A percentile compares a stretch with the other conserved stretches of the same genome.
Conservation (phyloP, 768 basidiomycete species). For the Rhodotorula toruloides region DNA sequence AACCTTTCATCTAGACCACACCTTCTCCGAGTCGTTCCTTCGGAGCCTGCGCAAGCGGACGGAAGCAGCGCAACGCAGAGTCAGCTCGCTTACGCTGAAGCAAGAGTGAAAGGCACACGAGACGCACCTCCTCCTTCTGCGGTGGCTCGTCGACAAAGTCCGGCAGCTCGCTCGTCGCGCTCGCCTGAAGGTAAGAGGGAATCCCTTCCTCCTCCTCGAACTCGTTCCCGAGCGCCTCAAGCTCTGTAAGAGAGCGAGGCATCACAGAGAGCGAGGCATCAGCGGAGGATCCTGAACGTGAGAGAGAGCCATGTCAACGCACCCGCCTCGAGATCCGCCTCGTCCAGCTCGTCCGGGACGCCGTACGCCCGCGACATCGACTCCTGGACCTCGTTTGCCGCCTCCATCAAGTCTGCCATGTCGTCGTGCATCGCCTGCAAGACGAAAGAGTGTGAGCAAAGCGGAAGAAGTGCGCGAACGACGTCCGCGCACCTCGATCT, state of each 20-base stretch:
- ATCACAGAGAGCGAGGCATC: no score
- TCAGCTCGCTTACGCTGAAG: neutral
- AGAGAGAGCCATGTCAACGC: constrained; percentile 37
- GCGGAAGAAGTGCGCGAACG: neutral
- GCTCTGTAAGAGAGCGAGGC: constrained; percentile 55
- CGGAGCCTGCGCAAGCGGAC: constrained; percentile 6
- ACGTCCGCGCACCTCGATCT: constrained; percentile 92
- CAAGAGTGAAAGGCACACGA: neutral
- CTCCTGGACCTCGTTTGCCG: constrained; percentile 97
- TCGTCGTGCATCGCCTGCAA: constrained; percentile 86
- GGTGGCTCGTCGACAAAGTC: constrained; percentile 90
- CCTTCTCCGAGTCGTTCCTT: constrained; percentile 36
- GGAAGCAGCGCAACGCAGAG: neutral
- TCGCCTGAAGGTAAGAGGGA: constrained; percentile 65
- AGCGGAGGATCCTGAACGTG: no score
- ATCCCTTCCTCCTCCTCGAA: constrained; percentile 69
- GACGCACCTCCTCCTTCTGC: constrained; percentile 52
- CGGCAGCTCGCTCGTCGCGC: constrained; percentile 77
- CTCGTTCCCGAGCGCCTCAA: constrained; percentile 87
- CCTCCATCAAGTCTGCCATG: constrained; percentile 95
- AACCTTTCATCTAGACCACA: constrained; percentile 17
- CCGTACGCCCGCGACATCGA: constrained; percentile 86
- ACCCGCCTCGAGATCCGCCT: constrained; percentile 96
- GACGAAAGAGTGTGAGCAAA: neutral
- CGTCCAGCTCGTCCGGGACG: constrained; percentile 95